Percentiles rank a stretch among this genome's conserved stretches.
These are phyloP conservation scores for Prunus dulcis DNA, from an alignment of 306 rosid species.

Conservation along the genomic window DNA sequence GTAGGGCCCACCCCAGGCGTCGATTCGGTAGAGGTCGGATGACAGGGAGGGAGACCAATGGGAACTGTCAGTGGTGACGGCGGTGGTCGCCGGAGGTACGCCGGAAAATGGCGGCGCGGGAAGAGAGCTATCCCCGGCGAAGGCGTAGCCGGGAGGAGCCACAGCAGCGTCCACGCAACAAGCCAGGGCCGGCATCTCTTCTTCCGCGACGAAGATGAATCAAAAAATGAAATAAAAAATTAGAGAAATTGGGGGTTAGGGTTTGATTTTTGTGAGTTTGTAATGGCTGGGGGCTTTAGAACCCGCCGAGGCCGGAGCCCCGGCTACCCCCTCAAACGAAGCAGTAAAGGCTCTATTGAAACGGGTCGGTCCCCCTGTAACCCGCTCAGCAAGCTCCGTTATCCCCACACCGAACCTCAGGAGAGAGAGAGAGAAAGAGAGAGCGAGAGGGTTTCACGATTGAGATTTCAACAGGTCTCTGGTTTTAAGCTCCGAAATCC, in stretches of 20 bases:
- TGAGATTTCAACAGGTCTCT: background rate
- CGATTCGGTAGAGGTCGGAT: constrained; percentile 58
- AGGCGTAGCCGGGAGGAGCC: constrained; percentile 67
- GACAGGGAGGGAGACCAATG: constrained; percentile 68
- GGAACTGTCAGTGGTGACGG: constrained; percentile 14
- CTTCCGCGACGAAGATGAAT: constrained; percentile 36
- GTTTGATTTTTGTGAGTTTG: constrained; percentile 32
- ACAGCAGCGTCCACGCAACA: constrained; percentile 73
- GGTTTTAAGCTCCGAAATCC: constrained; percentile 14
- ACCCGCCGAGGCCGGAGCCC: constrained; percentile 99
- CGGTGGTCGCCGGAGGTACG: constrained; percentile 30
- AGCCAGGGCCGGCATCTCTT: constrained; percentile 91
- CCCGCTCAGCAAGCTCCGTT: constrained; percentile 34
- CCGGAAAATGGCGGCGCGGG: constrained; percentile 55
- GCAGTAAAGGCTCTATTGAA: constrained; percentile 54
- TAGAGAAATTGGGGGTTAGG: constrained; percentile 23
- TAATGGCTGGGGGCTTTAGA: constrained; percentile 83
- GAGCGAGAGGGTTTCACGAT: background rate
- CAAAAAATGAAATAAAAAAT: background rate
- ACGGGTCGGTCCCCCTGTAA: constrained; percentile 34
- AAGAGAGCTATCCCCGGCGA: constrained; percentile 61
- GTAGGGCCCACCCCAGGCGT: constrained; percentile 79
- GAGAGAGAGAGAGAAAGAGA: constrained; percentile 1
- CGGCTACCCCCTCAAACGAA: constrained; percentile 97
- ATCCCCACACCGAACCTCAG: constrained; percentile 77